A percentile compares a stretch with the other conserved stretches of the same genome.
Conservation (phyloP, 805 yeast species). For the Kodamaea kakaduensis region DNA sequence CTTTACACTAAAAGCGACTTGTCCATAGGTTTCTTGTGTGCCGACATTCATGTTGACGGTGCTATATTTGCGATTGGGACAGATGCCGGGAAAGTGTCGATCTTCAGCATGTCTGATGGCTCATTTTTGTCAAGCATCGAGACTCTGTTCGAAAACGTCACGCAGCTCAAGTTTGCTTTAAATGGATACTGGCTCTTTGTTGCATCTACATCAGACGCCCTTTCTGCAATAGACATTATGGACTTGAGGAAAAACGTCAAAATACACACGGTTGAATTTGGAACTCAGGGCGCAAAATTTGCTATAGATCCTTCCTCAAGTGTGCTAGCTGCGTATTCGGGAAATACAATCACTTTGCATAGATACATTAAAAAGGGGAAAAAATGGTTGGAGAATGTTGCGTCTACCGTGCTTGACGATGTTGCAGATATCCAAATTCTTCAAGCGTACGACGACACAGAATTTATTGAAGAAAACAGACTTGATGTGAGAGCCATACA, state of each 20-base stretch:
- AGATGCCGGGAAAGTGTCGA: slow-evolving; percentile 26
- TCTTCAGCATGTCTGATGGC: slow-evolving; percentile 40
- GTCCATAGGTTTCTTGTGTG: slow-evolving; percentile 10
- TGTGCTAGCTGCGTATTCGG: slow-evolving; percentile 22
- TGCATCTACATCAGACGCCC: slow-evolving; percentile 19
- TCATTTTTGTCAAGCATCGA: slow-evolving; percentile 30
- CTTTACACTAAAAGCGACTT: slow-evolving; percentile 6
- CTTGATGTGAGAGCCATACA: slow-evolving; percentile 9
- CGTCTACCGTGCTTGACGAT: slow-evolving; percentile 2
- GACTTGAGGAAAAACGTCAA: slow-evolving; percentile 44
- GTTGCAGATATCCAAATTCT: slow-evolving; percentile 4
- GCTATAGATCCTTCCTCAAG: slow-evolving; percentile 36
- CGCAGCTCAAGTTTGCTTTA: slow-evolving; percentile 47
- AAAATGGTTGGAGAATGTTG: slow-evolving; percentile 24
- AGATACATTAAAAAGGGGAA: slow-evolving; percentile 40
- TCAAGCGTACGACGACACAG: slow-evolving; percentile 8
- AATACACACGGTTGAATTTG: slow-evolving; percentile 25
- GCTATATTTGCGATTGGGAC: slow-evolving; percentile 40
- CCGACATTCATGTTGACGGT: slow-evolving; percentile 47
- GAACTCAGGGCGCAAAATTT: slow-evolving; percentile 19
- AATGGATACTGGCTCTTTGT: slow-evolving; percentile 64
- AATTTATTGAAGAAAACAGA: slow-evolving; percentile 7
- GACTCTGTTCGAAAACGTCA: slow-evolving; percentile 21
- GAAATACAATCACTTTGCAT: slow-evolving; percentile 24
- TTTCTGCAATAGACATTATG: slow-evolving; percentile 35